phyloP scores from a whole-genome alignment of 495 filamentous ascomycete genomes.

The Penicillium chermesinum region DNA sequence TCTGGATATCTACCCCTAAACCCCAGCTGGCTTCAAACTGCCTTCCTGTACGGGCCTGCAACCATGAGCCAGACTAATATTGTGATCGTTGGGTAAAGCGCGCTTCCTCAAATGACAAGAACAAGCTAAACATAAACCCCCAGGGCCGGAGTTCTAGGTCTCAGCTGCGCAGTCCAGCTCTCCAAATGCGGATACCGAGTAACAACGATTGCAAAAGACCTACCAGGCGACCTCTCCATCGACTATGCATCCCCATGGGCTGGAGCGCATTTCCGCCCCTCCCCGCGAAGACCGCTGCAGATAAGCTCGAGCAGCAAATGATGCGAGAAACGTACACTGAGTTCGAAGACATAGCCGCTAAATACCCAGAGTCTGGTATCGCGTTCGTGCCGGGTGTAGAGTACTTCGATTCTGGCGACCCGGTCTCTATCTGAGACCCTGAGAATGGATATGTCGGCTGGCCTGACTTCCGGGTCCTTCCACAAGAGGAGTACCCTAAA shows the following conservation, averaged over 20 bases:
- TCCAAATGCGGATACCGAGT: not conserved
- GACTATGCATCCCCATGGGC: slow-evolving; percentile 50
- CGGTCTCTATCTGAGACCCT: slow-evolving; percentile 3
- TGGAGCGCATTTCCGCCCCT: slow-evolving; percentile 47
- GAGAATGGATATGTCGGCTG: slow-evolving; percentile 13
- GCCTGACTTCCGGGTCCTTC: slow-evolving; percentile 9
- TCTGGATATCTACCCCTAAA: too few relatives aligned
- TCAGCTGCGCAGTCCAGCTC: not conserved
- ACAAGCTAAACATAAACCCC: not conserved
- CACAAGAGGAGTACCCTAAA: slow-evolving; percentile 1
- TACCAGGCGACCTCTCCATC: not conserved
- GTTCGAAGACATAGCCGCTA: slow-evolving; percentile 1
- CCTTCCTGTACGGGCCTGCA: too few relatives aligned
- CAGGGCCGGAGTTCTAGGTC: not conserved
- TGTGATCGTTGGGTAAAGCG: not conserved
- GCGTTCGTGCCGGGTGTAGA: slow-evolving; percentile 8
- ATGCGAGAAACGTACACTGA: slow-evolving; percentile 14
- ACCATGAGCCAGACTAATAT: not conserved
- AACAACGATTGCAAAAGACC: not conserved
- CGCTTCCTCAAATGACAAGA: too few relatives aligned
- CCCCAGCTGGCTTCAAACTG: too few relatives aligned
- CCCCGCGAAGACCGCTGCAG: slow-evolving; percentile 16
- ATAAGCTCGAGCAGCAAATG: slow-evolving; percentile 2
- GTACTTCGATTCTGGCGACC: slow-evolving; percentile 12
- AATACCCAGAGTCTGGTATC: slow-evolving; percentile 9